Evolutionary conservation across 306 rosid species (phyloP).

Genomic region (Sicyos baderoa): DNA sequence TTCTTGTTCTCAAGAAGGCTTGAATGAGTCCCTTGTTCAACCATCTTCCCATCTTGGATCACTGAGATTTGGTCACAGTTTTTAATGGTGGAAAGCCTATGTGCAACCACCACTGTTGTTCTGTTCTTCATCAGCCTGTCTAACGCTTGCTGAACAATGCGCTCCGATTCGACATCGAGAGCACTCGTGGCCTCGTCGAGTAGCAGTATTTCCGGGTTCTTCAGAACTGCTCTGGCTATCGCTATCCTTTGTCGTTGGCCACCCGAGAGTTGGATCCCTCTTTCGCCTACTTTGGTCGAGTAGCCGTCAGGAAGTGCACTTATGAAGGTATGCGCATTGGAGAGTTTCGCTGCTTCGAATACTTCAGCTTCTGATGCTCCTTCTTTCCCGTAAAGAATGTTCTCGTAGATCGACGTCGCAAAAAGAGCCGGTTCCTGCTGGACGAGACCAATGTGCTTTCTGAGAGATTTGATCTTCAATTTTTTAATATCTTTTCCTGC

Average conservation of each 20-base stretch:
- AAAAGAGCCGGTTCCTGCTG: slow-evolving; percentile 98
- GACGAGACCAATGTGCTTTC: slow-evolving; percentile 81
- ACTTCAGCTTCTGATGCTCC: slow-evolving; percentile 83
- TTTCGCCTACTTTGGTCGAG: slow-evolving; percentile 79
- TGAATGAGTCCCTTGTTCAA: slow-evolving; percentile 84
- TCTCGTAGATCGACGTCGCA: slow-evolving; percentile 77
- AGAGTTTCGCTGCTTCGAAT: slow-evolving; percentile 77
- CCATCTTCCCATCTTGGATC: slow-evolving; percentile 75
- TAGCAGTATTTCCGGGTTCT: slow-evolving; percentile 73
- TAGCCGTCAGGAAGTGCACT: slow-evolving; percentile 90
- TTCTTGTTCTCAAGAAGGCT: slow-evolving; percentile 56
- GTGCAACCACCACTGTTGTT: slow-evolving; percentile 88
- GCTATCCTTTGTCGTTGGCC: slow-evolving; percentile 92
- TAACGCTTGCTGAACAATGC: slow-evolving; percentile 71
- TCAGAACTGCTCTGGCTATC: slow-evolving; percentile 77
- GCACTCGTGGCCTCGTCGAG: slow-evolving; percentile 93
- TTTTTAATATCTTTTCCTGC: slow-evolving; percentile 78
- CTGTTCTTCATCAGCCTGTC: slow-evolving; percentile 78
- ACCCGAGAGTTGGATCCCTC: slow-evolving; percentile 92
- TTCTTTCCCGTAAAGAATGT: slow-evolving; percentile 75
- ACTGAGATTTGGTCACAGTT: slow-evolving; percentile 90
- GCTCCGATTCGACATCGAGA: slow-evolving; percentile 80
- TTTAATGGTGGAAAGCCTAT: slow-evolving; percentile 77
- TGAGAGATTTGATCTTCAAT: slow-evolving; percentile 60
- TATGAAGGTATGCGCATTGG: slow-evolving; percentile 79